Evolutionary conservation across 83 land plant genomes (phyloP).

Genomic region (Thuja plicata): DNA sequence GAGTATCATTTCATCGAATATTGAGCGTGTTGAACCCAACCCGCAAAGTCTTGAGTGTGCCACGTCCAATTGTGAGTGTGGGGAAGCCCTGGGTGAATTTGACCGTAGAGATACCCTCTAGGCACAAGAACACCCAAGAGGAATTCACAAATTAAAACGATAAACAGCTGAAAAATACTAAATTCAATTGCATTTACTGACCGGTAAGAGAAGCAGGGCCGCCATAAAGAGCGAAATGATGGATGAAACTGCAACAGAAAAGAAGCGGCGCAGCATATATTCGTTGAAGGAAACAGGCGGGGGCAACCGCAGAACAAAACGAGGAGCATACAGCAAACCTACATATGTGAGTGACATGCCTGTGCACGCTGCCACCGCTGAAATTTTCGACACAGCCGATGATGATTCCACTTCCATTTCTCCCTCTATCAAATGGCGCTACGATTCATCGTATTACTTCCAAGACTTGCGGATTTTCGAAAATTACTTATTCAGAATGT

Average conservation of each 20-base stretch:
- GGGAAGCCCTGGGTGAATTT: no score
- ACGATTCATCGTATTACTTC: not conserved
- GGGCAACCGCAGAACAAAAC: conserved; percentile 49
- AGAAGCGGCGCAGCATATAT: conserved; percentile 58
- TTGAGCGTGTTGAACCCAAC: no score
- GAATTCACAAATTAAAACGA: no score
- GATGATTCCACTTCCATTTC: not conserved
- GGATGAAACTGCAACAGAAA: conserved; percentile 52
- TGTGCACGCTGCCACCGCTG: conserved; percentile 47
- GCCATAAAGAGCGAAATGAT: conserved; percentile 26
- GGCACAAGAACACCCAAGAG: no score
- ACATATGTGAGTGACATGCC: conserved; percentile 57
- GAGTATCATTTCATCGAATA: no score
- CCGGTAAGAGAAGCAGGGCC: conserved; percentile 36
- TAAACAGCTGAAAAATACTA: not conserved
- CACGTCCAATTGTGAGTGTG: no score
- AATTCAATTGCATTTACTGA: not conserved
- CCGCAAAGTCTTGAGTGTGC: no score
- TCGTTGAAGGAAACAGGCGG: conserved; percentile 40
- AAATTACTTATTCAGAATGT: not conserved
- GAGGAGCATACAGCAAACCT: conserved; percentile 59
- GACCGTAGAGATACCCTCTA: no score
- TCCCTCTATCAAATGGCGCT: not conserved
- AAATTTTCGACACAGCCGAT: conserved; percentile 14
- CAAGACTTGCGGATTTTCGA: not conserved